Conservation (phyloP, 1,284 basidiomycete genomes). For the Ceratobasidium sp. region DNA sequence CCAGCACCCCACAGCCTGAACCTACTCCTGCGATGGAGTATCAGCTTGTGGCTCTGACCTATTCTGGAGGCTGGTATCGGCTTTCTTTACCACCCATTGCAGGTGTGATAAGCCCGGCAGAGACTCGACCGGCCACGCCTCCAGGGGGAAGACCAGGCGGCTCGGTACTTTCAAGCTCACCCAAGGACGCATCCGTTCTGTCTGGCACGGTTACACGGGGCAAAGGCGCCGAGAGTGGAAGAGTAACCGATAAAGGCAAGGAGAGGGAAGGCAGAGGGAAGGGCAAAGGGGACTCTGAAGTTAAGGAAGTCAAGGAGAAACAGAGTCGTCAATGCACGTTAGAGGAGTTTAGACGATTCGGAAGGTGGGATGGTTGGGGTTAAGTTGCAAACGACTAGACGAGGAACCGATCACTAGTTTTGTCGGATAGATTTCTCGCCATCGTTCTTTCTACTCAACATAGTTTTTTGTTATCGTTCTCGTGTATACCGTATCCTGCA, state of each 20-base stretch:
- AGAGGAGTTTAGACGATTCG: constrained; percentile 81
- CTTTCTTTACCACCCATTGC: constrained; percentile 71
- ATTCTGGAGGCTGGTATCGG: constrained; percentile 93
- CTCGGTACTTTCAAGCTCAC: constrained; percentile 34
- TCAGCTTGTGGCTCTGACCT: constrained; percentile 87
- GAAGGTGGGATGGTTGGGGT: constrained; percentile 85
- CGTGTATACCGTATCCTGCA: not conserved
- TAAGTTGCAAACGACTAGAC: constrained; percentile 22
- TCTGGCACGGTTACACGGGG: constrained; percentile 10
- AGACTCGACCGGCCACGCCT: constrained; percentile 29
- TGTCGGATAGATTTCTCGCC: constrained; percentile 13
- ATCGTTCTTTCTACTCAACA: not conserved
- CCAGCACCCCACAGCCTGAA: constrained; percentile 42
- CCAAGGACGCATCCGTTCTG: constrained; percentile 26
- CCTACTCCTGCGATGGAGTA: constrained; percentile 62
- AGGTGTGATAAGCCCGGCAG: constrained; percentile 48
- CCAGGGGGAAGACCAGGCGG: constrained; percentile 13
- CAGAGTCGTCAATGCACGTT: constrained; percentile 70
- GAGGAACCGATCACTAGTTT: constrained; percentile 1
- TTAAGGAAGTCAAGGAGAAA: constrained; percentile 55
- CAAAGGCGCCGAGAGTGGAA: constrained; percentile 27
- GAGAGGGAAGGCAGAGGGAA: constrained; percentile 67
- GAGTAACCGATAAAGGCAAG: constrained; percentile 59
- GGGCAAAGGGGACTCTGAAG: constrained; percentile 59
- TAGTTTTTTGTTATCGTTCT: not conserved